Base-by-base conservation (phyloP, 192 early-diverging fungal genomes). In the Umbelopsis vinacea region DNA sequence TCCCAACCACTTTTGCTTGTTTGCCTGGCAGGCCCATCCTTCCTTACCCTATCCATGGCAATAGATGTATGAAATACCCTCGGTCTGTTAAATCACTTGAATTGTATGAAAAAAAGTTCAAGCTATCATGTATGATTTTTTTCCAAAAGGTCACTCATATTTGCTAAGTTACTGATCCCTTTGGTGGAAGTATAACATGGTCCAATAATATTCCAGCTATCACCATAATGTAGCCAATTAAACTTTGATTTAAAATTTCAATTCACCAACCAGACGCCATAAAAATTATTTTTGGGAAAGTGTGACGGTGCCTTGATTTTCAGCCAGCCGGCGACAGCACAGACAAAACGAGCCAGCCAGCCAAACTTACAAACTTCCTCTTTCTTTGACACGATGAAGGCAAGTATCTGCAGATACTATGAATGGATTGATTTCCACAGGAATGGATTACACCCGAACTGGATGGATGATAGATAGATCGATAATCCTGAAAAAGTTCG, bases 201-300 rank as follows among this genome's bases (percentile, higher is more conserved):
- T 9, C 48, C 48, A 50, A 50, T 50, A 17, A 50, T 6, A 50
- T 0, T 10, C 4, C 9, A 10, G 48, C 4, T 19, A 1, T 50
- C 5, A 50, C 7, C 1, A 29, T 29, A 35, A n/a, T 9, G 2
- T 7, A 63, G 57, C 57, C 57, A 63, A 50, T 50, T 50, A 50
- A 17, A 17, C 5, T 6, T n/a, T n/a, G 48, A 21, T 1, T n/a
- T 50, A 50, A 50, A 50, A 50, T 6, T 6, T 50, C 11, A 3
- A 17, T 19, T 19, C 23, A 15, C 57, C 57, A 63, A 45, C 87
- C 19, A 85, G 90, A 78, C 94, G 93, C 76, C 46, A 19, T 7
- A 69, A 35, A 78, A 78, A 22, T 37, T 35, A n/a, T 63, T 63
- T 21, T 50, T 50, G 7, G 48, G n/a, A 6, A 19, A 43, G 11